These are phyloP conservation scores for Polyporus tsugae DNA, from an alignment of 1,284 basidiomycete species.

Conservation along the genomic window DNA sequence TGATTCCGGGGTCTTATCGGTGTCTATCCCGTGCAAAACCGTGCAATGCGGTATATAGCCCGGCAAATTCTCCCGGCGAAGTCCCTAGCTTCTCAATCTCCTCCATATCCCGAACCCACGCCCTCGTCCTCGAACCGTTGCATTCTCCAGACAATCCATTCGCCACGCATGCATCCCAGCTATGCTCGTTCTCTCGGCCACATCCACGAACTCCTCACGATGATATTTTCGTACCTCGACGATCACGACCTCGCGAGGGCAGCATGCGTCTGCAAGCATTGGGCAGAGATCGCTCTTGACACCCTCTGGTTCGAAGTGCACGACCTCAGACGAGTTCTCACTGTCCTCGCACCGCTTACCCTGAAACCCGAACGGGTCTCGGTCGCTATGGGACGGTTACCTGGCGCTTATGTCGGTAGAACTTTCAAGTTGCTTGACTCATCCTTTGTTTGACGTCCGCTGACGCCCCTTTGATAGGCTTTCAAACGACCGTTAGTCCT, in stretches of 20 bases:
- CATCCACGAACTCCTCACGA: slow-evolving; percentile 39
- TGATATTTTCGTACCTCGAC: slow-evolving; percentile 41
- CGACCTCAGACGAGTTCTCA: slow-evolving; percentile 54
- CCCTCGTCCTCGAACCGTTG: background rate
- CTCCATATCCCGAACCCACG: slow-evolving; percentile 14
- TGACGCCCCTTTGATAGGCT: slow-evolving; percentile 38
- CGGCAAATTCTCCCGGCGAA: slow-evolving; percentile 28
- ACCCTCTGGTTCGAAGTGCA: slow-evolving; percentile 39
- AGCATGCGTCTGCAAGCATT: slow-evolving; percentile 38
- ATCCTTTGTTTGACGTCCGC: slow-evolving; percentile 2
- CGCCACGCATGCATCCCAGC: slow-evolving; percentile 20
- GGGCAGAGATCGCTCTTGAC: slow-evolving; percentile 42
- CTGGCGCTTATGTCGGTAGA: slow-evolving; percentile 30
- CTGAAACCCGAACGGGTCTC: slow-evolving; percentile 30
- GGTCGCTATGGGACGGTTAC: slow-evolving; percentile 13
- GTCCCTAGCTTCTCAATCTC: slow-evolving; percentile 20
- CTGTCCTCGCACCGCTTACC: slow-evolving; percentile 52
- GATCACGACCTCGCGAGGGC: slow-evolving; percentile 34
- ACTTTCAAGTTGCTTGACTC: background rate
- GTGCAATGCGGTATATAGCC: slow-evolving; percentile 34
- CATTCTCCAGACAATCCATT: background rate
- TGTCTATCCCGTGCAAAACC: slow-evolving; percentile 27
- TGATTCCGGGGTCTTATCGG: slow-evolving; percentile 35
- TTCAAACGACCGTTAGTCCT: slow-evolving; percentile 54
- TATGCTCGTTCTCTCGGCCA: slow-evolving; percentile 22